Conservation (phyloP, 2,329 filamentous ascomycete species). For the Hypoxylon sp. region DNA sequence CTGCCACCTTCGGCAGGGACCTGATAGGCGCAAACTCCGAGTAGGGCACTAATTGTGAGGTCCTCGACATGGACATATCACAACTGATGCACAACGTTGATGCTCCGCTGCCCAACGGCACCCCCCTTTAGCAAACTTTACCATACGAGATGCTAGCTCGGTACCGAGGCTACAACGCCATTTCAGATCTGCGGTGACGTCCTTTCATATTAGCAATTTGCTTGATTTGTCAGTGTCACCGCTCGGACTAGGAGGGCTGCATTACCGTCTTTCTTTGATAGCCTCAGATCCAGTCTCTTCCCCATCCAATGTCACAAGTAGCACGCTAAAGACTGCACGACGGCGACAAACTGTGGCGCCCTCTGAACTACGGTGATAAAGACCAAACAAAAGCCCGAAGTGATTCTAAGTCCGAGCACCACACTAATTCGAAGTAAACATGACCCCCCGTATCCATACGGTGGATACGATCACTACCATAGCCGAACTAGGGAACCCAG, state of each 20-base stretch:
- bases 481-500: conserved; percentile 29
- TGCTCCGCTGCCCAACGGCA: conserved; percentile 35
- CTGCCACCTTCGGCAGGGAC: conserved; percentile 15
- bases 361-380: conserved; percentile 1
- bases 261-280: conserved; percentile 6
- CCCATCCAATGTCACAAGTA: conserved; percentile 14
- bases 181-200: conserved; percentile 15
- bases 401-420: conserved; percentile 19
- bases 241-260: conserved; percentile 3
- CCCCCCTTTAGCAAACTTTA: conserved; percentile 34
- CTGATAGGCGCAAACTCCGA: conserved; percentile 31
- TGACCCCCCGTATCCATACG: conserved; percentile 6
- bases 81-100: conserved; percentile 30
- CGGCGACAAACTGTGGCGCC: conserved; percentile 1
- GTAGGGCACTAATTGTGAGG: conserved; percentile 12
- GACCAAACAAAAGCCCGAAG: conserved; percentile 9
- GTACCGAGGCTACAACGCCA: conserved; percentile 31
- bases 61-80: conserved; percentile 14
- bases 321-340: conserved; percentile 23
- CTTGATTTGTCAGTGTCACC: conserved; percentile 18
- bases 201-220: conserved; percentile 25
- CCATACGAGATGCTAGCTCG: conserved; percentile 28
- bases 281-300: conserved; percentile 12
- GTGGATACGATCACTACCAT: background rate
- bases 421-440: conserved; percentile 4